Percentiles rank a stretch among this genome's conserved stretches.
These are phyloP conservation scores for Cocos nucifera DNA, from an alignment of 176 grass and related monocot species.

Conservation along the genomic window DNA sequence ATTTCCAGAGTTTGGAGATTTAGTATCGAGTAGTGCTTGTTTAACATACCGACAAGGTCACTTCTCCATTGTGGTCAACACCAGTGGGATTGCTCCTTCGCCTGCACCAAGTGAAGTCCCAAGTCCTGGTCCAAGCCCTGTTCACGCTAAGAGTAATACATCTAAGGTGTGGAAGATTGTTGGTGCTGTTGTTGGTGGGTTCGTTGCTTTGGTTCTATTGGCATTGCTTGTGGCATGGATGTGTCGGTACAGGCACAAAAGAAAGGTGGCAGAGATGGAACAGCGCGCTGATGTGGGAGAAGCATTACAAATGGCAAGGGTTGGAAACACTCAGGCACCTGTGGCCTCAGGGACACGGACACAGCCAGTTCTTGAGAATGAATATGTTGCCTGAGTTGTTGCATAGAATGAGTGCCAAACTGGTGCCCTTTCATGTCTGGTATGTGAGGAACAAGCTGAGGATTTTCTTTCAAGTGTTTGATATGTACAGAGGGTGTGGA, in stretches of 20 bases:
- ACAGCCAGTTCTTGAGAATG: constrained; percentile 64
- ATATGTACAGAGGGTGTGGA: constrained; percentile 12
- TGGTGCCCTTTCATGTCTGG: neutral
- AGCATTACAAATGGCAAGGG: constrained; percentile 52
- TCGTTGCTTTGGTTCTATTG: constrained; percentile 33
- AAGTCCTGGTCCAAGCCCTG: no score
- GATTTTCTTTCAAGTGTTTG: neutral
- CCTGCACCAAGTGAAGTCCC: constrained; percentile 13
- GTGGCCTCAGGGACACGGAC: constrained; percentile 54
- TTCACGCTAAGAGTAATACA: constrained; percentile 27
- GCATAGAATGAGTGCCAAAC: constrained; percentile 6
- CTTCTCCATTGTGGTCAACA: constrained; percentile 80
- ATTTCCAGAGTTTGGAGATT: constrained; percentile 42
- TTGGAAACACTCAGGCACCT: constrained; percentile 58
- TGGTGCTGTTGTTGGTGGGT: constrained; percentile 29
- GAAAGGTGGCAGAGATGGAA: constrained; percentile 57
- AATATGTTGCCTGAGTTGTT: constrained; percentile 30
- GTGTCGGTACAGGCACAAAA: constrained; percentile 28
- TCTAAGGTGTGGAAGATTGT: constrained; percentile 65
- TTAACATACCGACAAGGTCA: constrained; percentile 46
- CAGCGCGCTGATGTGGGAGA: constrained; percentile 48
- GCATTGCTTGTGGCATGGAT: constrained; percentile 39
- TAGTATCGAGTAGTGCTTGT: constrained; percentile 36
- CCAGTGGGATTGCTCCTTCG: constrained; percentile 40
- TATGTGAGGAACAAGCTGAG: neutral